phyloP scores from a whole-genome alignment of 192 early-diverging fungal species.

The Helicostylum pulchrum region DNA sequence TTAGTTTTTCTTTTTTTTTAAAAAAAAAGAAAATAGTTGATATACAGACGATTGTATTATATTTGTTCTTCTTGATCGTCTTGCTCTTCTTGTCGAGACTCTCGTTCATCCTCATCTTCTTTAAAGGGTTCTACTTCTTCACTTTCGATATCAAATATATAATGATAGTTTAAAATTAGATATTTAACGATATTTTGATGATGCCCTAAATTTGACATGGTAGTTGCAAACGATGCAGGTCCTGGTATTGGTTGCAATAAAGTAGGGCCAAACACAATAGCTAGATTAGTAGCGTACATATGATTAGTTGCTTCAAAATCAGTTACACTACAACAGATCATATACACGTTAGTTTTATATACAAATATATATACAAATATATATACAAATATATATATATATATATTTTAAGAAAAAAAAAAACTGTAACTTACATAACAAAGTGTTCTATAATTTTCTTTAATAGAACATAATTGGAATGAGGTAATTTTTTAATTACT shows the following conservation, averaged over 20 bases:
- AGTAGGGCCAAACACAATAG: slow-evolving; percentile 96
- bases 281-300: slow-evolving; percentile 88
- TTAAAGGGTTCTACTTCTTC: slow-evolving; percentile 36
- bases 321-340: slow-evolving; percentile 56
- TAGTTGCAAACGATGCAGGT: slow-evolving; percentile 53
- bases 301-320: slow-evolving; percentile 78
- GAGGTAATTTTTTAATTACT: slow-evolving; percentile 58
- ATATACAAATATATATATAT: background rate
- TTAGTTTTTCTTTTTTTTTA: too few species aligned
- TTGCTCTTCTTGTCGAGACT: background rate
- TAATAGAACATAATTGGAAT: slow-evolving; percentile 60
- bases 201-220: slow-evolving; percentile 74
- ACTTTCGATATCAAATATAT: slow-evolving; percentile 69
- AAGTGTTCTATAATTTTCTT: slow-evolving; percentile 72
- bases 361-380: background rate
- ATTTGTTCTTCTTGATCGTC: slow-evolving; percentile 1
- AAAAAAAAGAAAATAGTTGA: too few species aligned
- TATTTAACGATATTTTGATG: slow-evolving; percentile 71
- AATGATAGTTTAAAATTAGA: slow-evolving; percentile 74
- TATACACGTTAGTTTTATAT: background rate
- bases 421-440: slow-evolving; percentile 51
- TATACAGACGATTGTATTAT: background rate
- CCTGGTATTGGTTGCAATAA: slow-evolving; percentile 67
- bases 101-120: background rate
- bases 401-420: background rate